These are phyloP conservation scores for Citropsis articulata DNA, from an alignment of 345 rosid species.

Conservation along the genomic window DNA sequence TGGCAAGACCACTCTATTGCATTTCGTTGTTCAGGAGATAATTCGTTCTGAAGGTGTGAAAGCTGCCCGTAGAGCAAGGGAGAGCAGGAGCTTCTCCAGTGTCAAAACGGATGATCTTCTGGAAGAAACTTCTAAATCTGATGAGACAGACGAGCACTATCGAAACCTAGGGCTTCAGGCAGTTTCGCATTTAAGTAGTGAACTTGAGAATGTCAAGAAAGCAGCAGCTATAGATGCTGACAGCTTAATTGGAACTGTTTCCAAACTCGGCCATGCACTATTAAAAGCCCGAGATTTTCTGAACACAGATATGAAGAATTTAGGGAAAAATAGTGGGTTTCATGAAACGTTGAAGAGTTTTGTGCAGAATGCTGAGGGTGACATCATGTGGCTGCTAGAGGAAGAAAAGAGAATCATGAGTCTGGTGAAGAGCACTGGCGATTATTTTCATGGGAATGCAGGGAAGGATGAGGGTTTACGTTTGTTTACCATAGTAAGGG, in stretches of 20 bases:
- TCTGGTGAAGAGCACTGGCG: constrained; percentile 86
- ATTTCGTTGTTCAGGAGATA: constrained; percentile 95
- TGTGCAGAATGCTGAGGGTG: constrained; percentile 71
- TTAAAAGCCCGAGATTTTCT: constrained; percentile 59
- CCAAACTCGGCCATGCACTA: constrained; percentile 61
- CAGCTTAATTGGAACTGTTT: constrained; percentile 64
- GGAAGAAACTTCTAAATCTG: constrained; percentile 45
- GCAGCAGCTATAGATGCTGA: constrained; percentile 86
- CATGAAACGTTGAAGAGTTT: constrained; percentile 67
- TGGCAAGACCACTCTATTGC: constrained; percentile 96
- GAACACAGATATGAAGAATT: constrained; percentile 64
- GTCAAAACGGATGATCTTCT: constrained; percentile 73
- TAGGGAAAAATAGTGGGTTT: constrained; percentile 73
- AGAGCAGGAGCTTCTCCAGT: constrained; percentile 65
- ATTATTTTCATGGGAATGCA: constrained; percentile 95
- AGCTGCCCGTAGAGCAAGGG: constrained; percentile 75
- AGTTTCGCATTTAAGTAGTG: constrained; percentile 69
- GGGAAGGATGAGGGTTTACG: constrained; percentile 91
- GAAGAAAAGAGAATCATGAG: constrained; percentile 91
- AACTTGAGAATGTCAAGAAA: constrained; percentile 86
- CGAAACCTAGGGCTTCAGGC: constrained; percentile 78
- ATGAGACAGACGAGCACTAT: constrained; percentile 64
- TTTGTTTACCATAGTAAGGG: constrained; percentile 69
- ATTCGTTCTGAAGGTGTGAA: constrained; percentile 84
- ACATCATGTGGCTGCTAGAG: constrained; percentile 51